Conservation (phyloP, 176 grass and related monocot genomes). For the Aegilops umbellulata region DNA sequence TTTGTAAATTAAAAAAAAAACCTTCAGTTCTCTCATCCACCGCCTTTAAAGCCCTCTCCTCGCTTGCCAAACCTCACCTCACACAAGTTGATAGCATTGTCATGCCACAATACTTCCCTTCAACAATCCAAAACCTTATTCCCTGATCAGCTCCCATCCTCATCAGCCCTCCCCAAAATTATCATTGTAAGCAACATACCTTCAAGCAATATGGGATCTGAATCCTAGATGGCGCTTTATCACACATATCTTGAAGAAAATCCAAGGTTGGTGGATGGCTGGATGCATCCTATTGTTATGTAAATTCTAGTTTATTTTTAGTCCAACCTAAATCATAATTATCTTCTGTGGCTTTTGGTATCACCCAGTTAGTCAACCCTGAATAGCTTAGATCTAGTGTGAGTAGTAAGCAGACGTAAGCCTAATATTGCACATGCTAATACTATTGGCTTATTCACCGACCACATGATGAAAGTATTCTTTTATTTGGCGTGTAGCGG, state of each 20-base stretch:
- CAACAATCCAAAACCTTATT: too few species aligned
- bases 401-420: neutral
- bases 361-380: neutral
- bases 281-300: neutral
- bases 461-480: neutral
- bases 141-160: neutral
- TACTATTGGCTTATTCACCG: neutral
- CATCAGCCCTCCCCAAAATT: neutral
- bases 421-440: neutral
- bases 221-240: neutral
- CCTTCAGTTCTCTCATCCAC: neutral
- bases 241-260: neutral
- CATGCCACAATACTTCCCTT: neutral
- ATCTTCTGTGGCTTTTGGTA: neutral
- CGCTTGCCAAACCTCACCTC: neutral
- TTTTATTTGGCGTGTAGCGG: neutral
- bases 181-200: neutral
- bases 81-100: neutral
- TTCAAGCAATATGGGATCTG: neutral
- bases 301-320: neutral
- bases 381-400: conserved; percentile 1
- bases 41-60: neutral
- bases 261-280: neutral
- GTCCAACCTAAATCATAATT: neutral
- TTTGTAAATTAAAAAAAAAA: neutral